A percentile compares a stretch with the other conserved stretches of the same genome.
These are phyloP conservation scores for Aphanocladium album DNA, from an alignment of 2,329 filamentous ascomycete genomes.

Conservation along the genomic window DNA sequence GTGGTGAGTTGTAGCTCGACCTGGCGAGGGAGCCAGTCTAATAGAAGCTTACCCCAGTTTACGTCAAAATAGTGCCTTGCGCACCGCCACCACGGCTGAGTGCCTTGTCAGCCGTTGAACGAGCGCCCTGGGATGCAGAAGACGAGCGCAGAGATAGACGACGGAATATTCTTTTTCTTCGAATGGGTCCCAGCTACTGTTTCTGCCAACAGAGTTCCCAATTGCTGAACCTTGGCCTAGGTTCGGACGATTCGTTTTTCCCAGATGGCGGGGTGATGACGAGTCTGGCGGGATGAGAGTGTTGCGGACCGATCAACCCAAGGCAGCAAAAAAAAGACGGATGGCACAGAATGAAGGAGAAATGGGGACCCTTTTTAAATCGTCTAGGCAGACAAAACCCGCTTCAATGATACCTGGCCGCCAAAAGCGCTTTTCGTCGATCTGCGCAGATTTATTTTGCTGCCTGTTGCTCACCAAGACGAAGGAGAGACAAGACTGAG, in stretches of 20 bases:
- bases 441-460: conserved; percentile 1
- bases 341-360: too few species aligned
- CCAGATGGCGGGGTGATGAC: conserved; percentile 5
- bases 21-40: background rate
- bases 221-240: background rate
- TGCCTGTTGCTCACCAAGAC: conserved; percentile 6
- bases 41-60: background rate
- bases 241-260: background rate
- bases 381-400: background rate
- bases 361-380: background rate
- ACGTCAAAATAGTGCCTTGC: background rate
- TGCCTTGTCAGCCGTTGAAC: background rate
- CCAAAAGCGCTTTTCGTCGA: background rate
- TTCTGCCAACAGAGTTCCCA: background rate
- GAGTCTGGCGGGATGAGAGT: background rate
- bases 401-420: background rate
- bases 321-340: background rate
- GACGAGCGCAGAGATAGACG: background rate
- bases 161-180: background rate
- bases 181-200: too few species aligned
- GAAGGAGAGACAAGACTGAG: background rate
- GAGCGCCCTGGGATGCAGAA: background rate
- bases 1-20: background rate
- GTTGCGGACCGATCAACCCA: too few species aligned
- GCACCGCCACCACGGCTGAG: background rate